Evolutionary conservation across 192 early-diverging fungal species (phyloP).

Genomic region (Dissophora globulifera): DNA sequence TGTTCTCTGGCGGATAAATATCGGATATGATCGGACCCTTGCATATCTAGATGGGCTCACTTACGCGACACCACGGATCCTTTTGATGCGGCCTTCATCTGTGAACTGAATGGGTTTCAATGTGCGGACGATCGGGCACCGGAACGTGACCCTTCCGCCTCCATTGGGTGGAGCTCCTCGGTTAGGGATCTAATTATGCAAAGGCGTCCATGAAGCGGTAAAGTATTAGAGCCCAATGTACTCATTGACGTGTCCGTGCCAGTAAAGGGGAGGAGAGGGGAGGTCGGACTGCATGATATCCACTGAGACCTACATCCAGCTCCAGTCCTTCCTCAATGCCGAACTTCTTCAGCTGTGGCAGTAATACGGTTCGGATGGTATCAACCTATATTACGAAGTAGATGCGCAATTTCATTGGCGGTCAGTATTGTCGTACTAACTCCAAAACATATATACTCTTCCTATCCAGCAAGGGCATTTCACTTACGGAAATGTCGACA

Average conservation of each 20-base stretch:
- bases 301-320: slow-evolving; percentile 77
- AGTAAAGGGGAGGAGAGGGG: too few species aligned
- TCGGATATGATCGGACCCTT: too few species aligned
- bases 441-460: too few species aligned
- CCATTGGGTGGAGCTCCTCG: slow-evolving; percentile 92
- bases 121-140: slow-evolving; percentile 81
- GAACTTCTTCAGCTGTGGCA: slow-evolving; percentile 87
- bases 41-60: slow-evolving; percentile 30
- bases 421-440: too few species aligned
- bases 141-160: slow-evolving; percentile 91
- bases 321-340: slow-evolving; percentile 87
- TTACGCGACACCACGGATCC: slow-evolving; percentile 96
- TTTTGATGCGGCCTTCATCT: slow-evolving; percentile 88
- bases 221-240: too few species aligned
- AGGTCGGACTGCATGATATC: too few species aligned
- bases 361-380: slow-evolving; percentile 87
- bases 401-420: too few species aligned
- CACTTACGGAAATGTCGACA: slow-evolving; percentile 84
- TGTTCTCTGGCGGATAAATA: too few species aligned
- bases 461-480: too few species aligned
- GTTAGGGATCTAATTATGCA: slow-evolving; percentile 72
- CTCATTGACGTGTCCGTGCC: too few species aligned
- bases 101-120: slow-evolving; percentile 84
- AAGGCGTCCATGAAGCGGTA: too few species aligned
- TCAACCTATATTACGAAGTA: slow-evolving; percentile 71